These are phyloP conservation scores for Blastomyces gilchristii DNA, from an alignment of 2,329 filamentous ascomycete genomes.

Conservation along the genomic window DNA sequence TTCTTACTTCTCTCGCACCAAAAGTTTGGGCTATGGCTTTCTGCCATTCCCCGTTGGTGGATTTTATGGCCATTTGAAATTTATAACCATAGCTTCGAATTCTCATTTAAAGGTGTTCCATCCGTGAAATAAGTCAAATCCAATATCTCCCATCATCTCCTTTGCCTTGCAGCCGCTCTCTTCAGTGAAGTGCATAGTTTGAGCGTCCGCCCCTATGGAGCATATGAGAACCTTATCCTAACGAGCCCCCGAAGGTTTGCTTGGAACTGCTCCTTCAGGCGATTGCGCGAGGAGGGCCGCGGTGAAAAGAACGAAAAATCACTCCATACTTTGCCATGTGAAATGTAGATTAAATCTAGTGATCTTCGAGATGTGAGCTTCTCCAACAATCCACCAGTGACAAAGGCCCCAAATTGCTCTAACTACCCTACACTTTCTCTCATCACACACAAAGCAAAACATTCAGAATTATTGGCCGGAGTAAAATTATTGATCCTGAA, in stretches of 20 bases:
- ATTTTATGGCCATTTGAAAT: neutral
- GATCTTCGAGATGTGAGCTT: too few relatives aligned
- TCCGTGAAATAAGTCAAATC: neutral
- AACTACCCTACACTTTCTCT: too few relatives aligned
- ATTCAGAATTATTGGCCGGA: neutral
- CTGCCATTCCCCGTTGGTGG: neutral
- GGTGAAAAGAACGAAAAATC: neutral
- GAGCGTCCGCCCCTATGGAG: neutral
- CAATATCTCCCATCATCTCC: neutral
- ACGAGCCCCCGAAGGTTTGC: neutral
- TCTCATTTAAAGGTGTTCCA: neutral
- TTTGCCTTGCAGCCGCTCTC: neutral
- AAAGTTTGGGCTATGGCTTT: neutral
- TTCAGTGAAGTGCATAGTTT: neutral
- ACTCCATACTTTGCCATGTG: neutral
- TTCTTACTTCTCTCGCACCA: neutral
- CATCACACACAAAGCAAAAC: too few relatives aligned
- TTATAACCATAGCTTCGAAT: neutral
- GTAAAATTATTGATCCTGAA: neutral
- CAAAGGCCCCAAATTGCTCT: too few relatives aligned
- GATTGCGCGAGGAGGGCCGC: neutral
- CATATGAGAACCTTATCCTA: neutral
- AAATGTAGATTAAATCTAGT: neutral
- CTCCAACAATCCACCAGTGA: too few relatives aligned
- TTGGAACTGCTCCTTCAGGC: neutral